phyloP scores from a whole-genome alignment of 2,329 filamentous ascomycete species.

The Dactylellina haptotyla region DNA sequence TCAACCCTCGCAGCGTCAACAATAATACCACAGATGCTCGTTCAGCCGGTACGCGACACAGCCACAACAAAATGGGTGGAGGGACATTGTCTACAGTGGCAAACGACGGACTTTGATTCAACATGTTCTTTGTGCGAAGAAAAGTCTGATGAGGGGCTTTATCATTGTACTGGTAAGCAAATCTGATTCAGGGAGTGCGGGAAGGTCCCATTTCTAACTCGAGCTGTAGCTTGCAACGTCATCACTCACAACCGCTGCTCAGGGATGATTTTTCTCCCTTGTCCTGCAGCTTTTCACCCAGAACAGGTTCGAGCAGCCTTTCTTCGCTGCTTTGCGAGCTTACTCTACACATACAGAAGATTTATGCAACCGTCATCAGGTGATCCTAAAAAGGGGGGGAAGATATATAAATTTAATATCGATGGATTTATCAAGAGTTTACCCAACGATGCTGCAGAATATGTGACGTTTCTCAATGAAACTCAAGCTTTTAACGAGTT shows the following conservation, averaged over 20 bases:
- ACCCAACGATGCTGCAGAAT: conserved; percentile 72
- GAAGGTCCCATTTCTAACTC: conserved; percentile 1
- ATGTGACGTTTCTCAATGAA: conserved; percentile 71
- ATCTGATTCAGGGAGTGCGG: not conserved
- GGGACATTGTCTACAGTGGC: conserved; percentile 80
- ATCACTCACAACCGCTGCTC: conserved; percentile 70
- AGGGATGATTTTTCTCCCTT: conserved; percentile 71
- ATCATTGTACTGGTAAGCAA: conserved; percentile 70
- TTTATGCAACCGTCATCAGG: conserved; percentile 70
- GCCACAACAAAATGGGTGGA: conserved; percentile 85
- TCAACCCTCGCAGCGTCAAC: conserved; percentile 87
- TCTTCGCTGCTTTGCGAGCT: conserved; percentile 74
- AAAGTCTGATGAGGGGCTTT: conserved; percentile 76
- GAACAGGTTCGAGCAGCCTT: conserved; percentile 75
- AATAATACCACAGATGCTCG: conserved; percentile 84
- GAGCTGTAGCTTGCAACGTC: conserved; percentile 62
- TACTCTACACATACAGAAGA: conserved; percentile 75
- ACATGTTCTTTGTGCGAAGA: conserved; percentile 81
- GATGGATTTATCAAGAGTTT: conserved; percentile 73
- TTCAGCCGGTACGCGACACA: conserved; percentile 80
- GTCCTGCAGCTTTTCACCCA: conserved; percentile 73
- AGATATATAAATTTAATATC: conserved; percentile 74
- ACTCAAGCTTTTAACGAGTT: conserved; percentile 83
- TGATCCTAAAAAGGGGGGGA: conserved; percentile 71
- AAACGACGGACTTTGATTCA: conserved; percentile 69